Base-by-base conservation (phyloP, 2,329 filamentous ascomycete species). In the Aspergillus tubingensis region DNA sequence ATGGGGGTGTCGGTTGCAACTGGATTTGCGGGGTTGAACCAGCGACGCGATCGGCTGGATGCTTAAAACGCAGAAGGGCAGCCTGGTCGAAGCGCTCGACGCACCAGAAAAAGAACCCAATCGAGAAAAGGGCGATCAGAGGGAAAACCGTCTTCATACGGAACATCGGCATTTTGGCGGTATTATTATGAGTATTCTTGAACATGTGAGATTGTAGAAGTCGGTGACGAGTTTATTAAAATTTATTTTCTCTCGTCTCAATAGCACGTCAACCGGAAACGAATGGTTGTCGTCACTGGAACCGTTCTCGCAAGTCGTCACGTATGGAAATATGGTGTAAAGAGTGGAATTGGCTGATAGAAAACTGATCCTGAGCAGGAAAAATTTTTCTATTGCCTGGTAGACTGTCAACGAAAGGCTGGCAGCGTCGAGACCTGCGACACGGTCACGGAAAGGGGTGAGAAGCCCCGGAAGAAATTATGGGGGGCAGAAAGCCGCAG, bases 101-200 rank as follows among this genome's bases (percentile, higher is more conserved):
- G 63, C 70, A 72, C 69, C 70, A 78, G 66, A 79, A 78, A 65
- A 78, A 78, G 52, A 77, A 67, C 32, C 70, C 72, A 56, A 78
- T 76, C 41, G 72, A 72, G 58, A 77, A 60, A 60, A 78, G 66
- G 62, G 73, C 75, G 56, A 77, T 61, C 59, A 78, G 63, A 57
- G 76, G 74, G 54, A 78, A 74, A 19, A 74, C 65, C 59, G 74
- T 74, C 68, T 77, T 78, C 36, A 74, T 65, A 61, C 76, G 72
- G 63, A 79, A 69, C 53, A 74, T 67, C 64, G 75, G 74, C 75
- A 77, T 77, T 64, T 69, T 77, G 70, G 68, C 61, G 61, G 73
- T 64, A 62, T 61, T 62, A 64, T 66, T 64, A 62, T 27, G 48
- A 58, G 64, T 59, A 48, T 74, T 70, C 60, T 74, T 68, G 62